A percentile compares a stretch with the other conserved stretches of the same genome.
Evolutionary conservation across 2,329 filamentous ascomycete species (phyloP).

Genomic region (Fusarium vanettenii): DNA sequence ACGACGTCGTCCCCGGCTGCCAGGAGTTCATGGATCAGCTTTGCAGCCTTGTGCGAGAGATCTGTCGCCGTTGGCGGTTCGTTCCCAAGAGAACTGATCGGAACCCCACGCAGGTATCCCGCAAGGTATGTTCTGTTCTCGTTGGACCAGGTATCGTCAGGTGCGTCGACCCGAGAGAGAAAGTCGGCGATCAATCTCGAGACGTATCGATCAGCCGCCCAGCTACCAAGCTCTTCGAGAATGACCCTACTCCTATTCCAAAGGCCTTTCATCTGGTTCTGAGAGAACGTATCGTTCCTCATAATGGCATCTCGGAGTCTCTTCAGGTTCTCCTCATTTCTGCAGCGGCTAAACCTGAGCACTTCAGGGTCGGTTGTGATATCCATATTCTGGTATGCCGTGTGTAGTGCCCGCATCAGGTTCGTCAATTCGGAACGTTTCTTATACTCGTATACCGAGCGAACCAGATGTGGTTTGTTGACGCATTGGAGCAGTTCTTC

Average conservation of each 20-base stretch:
- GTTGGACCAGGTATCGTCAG: constrained; percentile 55
- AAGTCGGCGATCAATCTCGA: constrained; percentile 56
- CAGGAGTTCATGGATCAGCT: constrained; percentile 65
- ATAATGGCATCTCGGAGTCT: constrained; percentile 53
- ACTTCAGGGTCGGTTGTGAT: constrained; percentile 72
- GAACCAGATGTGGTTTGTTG: constrained; percentile 70
- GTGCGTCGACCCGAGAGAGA: constrained; percentile 36
- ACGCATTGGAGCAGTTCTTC: constrained; percentile 76
- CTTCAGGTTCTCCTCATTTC: constrained; percentile 54
- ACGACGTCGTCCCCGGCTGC: constrained; percentile 55
- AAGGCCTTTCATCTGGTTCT: constrained; percentile 67
- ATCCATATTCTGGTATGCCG: constrained; percentile 59
- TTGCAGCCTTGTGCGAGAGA: constrained; percentile 68
- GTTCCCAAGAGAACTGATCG: constrained; percentile 8
- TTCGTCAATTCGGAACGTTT: constrained; percentile 37
- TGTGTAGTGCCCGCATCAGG: constrained; percentile 58
- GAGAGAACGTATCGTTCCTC: constrained; percentile 63
- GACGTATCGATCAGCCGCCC: constrained; percentile 77
- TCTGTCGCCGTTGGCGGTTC: constrained; percentile 32
- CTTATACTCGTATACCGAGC: constrained; percentile 46
- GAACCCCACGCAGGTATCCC: constrained; percentile 55
- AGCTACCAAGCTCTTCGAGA: constrained; percentile 69
- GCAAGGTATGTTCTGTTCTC: constrained; percentile 68
- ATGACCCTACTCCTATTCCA: constrained; percentile 63
- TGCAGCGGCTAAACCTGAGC: constrained; percentile 55